These are phyloP conservation scores for Nymphaea thermarum DNA, from an alignment of 164 flowering plant species.

Conservation along the genomic window DNA sequence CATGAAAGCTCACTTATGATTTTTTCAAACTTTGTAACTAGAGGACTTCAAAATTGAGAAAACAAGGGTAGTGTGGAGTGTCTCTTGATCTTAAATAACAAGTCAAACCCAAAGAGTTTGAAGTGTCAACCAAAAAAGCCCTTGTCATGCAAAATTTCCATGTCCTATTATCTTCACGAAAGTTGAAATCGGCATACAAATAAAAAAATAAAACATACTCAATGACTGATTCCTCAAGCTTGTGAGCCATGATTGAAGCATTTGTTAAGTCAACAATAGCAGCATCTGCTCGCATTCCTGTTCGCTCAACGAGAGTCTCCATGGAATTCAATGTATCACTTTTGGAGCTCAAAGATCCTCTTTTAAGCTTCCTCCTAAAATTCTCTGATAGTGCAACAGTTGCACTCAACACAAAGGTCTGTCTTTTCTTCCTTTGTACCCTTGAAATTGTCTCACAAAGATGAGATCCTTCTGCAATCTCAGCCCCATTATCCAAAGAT, in stretches of 20 bases:
- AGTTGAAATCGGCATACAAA: too few species aligned
- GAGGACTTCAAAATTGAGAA: too few species aligned
- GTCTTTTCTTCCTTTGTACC: slow-evolving; percentile 71
- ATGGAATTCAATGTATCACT: slow-evolving; percentile 52
- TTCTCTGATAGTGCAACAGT: slow-evolving; percentile 79
- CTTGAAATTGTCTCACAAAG: slow-evolving; percentile 46
- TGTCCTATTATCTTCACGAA: too few species aligned
- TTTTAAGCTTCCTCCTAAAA: slow-evolving; percentile 83
- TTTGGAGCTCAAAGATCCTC: slow-evolving; percentile 37
- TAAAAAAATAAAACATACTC: slow-evolving; percentile 38
- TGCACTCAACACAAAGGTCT: slow-evolving; percentile 89
- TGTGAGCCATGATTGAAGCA: slow-evolving; percentile 58
- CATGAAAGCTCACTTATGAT: too few species aligned
- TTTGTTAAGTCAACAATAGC: slow-evolving; percentile 79
- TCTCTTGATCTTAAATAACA: too few species aligned
- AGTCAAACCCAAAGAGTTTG: too few species aligned
- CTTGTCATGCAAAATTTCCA: too few species aligned
- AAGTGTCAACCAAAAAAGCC: too few species aligned
- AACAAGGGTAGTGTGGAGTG: too few species aligned
- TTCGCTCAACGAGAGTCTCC: slow-evolving; percentile 65
- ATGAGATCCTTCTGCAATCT: slow-evolving; percentile 16
- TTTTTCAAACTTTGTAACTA: too few species aligned
- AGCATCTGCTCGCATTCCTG: slow-evolving; percentile 78
- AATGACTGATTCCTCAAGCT: slow-evolving; percentile 81
- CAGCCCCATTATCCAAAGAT: slow-evolving; percentile 18